phyloP scores from a whole-genome alignment of 352 stramenopile genomes.

The Pseudoperonospora humuli region DNA sequence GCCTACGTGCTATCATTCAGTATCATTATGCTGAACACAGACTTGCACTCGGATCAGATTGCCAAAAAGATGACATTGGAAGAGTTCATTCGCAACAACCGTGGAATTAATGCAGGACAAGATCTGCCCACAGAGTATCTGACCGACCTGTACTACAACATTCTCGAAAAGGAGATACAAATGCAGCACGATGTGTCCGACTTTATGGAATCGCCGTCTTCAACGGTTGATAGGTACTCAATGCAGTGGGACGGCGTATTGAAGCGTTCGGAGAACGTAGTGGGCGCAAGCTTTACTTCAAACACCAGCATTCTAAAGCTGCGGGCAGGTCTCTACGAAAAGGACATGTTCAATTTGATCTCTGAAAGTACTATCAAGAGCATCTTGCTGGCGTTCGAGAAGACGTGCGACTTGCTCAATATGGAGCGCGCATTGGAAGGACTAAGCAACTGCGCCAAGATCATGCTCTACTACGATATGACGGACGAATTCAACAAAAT shows the following conservation, averaged over 20 bases:
- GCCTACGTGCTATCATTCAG: constrained; percentile 96
- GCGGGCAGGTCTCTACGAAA: constrained; percentile 74
- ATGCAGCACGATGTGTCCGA: constrained; percentile 86
- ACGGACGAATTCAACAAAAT: constrained; percentile 75
- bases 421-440: constrained; percentile 80
- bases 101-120: constrained; percentile 74
- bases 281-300: constrained; percentile 81
- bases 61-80: constrained; percentile 85
- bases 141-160: constrained; percentile 73
- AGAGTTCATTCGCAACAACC: constrained; percentile 85
- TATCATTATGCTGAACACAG: constrained; percentile 99
- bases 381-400: constrained; percentile 76
- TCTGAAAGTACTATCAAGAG: constrained; percentile 73
- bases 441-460: constrained; percentile 75
- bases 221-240: constrained; percentile 77
- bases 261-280: constrained; percentile 82
- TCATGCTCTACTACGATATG: constrained; percentile 83
- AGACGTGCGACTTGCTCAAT: constrained; percentile 75
- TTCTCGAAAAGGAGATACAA: constrained; percentile 77
- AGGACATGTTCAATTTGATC: constrained; percentile 85
- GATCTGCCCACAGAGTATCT: constrained; percentile 71
- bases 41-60: constrained; percentile 92
- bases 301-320: constrained; percentile 82
- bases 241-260: constrained; percentile 83
- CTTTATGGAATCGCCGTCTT: constrained; percentile 54